Evolutionary conservation across 306 rosid genomes (phyloP).

Genomic region (Vigna radiata): DNA sequence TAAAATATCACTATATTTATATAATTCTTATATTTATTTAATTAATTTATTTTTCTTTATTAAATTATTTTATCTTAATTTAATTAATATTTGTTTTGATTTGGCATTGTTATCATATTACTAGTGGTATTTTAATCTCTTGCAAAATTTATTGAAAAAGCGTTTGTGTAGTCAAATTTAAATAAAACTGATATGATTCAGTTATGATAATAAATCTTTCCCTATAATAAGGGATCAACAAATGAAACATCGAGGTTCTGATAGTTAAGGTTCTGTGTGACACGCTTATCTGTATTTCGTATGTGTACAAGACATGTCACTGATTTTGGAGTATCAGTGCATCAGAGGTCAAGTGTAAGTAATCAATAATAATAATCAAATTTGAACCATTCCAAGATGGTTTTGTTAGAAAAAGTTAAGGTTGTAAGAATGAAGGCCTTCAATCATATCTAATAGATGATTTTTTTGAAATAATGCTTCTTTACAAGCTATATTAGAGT

Average conservation of each 20-base stretch:
- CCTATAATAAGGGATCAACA: neutral
- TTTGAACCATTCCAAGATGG: neutral
- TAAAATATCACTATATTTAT: neutral
- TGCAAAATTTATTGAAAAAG: neutral
- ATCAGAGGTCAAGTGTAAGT: neutral
- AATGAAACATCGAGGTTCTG: neutral
- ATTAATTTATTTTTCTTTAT: neutral
- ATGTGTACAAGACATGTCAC: neutral
- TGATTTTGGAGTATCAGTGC: neutral
- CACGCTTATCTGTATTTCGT: neutral
- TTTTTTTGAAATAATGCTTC: neutral
- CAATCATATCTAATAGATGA: neutral
- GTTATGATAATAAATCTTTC: neutral
- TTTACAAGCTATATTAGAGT: neutral
- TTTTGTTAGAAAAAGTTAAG: neutral
- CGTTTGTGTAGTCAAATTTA: neutral
- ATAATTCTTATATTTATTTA: neutral
- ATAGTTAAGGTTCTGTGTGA: neutral
- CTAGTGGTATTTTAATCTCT: neutral
- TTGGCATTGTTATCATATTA: neutral
- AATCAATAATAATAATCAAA: neutral
- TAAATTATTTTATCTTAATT: neutral
- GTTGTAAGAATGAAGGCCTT: slow-evolving; percentile 2
- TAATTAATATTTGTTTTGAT: neutral
- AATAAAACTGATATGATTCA: neutral